These are phyloP conservation scores for Trichaptum fuscoviolaceum DNA, from an alignment of 768 basidiomycete genomes.

Conservation along the genomic window DNA sequence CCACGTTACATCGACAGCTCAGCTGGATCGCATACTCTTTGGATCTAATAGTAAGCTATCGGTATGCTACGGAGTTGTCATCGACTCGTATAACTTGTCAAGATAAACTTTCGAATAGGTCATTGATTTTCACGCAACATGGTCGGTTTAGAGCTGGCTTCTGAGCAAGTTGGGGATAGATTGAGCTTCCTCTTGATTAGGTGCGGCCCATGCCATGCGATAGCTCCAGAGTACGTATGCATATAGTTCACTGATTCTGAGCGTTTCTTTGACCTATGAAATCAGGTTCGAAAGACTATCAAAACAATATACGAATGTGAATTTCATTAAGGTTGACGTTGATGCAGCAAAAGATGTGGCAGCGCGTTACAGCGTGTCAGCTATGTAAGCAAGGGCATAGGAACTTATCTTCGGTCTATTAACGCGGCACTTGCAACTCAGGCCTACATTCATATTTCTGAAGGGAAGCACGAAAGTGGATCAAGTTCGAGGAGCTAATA, in stretches of 20 bases:
- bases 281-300: conserved; percentile 55
- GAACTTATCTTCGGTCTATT: conserved; percentile 4
- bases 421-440: conserved; percentile 20
- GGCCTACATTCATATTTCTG: conserved; percentile 83
- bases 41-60: conserved; percentile 60
- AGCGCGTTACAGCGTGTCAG: conserved; percentile 52
- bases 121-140: conserved; percentile 84
- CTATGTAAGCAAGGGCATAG: conserved; percentile 50
- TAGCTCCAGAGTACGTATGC: conserved; percentile 48
- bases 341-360: conserved; percentile 70
- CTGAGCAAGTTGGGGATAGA: conserved; percentile 5
- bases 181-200: conserved; percentile 31
- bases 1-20: conserved; percentile 55
- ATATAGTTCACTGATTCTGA: neutral
- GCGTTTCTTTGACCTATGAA: neutral
- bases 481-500: conserved; percentile 68
- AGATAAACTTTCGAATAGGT: conserved; percentile 39
- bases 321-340: conserved; percentile 82
- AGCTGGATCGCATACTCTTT: conserved; percentile 55
- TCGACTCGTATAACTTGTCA: neutral
- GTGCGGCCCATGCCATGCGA: conserved; percentile 84
- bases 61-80: conserved; percentile 31
- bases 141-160: conserved; percentile 37
- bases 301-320: conserved; percentile 61
- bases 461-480: conserved; percentile 64